A percentile compares a stretch with the other conserved stretches of the same genome.
Evolutionary conservation across 2,329 filamentous ascomycete species (phyloP).

Genomic region (Neoarthrinium moseri): DNA sequence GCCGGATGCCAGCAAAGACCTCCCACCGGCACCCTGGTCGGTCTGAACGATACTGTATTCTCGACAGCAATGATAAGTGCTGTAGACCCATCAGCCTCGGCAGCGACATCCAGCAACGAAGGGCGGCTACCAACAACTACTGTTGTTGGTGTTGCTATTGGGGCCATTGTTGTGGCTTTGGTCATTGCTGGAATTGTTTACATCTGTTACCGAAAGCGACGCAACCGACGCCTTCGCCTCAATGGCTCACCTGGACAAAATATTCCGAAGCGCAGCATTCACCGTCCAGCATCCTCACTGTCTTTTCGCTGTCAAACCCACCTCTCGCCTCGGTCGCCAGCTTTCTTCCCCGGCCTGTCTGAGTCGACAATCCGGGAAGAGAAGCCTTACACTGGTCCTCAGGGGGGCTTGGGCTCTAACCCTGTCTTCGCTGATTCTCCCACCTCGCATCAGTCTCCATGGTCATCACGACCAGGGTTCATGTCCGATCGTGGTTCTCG

Average conservation of each 20-base stretch:
- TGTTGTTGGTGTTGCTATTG: slow-evolving; percentile 44
- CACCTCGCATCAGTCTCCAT: slow-evolving; percentile 10
- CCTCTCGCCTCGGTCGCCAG: slow-evolving; percentile 36
- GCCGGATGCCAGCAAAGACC: slow-evolving; percentile 51
- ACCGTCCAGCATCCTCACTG: slow-evolving; percentile 42
- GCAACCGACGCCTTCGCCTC: slow-evolving; percentile 32
- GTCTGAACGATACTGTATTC: slow-evolving; percentile 46
- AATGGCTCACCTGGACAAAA: slow-evolving; percentile 15
- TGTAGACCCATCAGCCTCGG: slow-evolving; percentile 28
- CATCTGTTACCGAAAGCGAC: slow-evolving; percentile 45
- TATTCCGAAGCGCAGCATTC: slow-evolving; percentile 23
- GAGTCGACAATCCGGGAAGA: slow-evolving; percentile 26
- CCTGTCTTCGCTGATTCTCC: slow-evolving; percentile 16
- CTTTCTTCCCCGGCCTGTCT: slow-evolving; percentile 28
- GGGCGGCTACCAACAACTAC: slow-evolving; percentile 33
- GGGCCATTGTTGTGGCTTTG: slow-evolving; percentile 34
- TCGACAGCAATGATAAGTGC: slow-evolving; percentile 31
- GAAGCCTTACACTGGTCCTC: slow-evolving; percentile 16
- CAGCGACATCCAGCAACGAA: slow-evolving; percentile 10
- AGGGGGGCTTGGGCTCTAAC: slow-evolving; percentile 19
- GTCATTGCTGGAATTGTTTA: slow-evolving; percentile 37
- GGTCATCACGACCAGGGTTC: slow-evolving; percentile 3
- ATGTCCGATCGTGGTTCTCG: slow-evolving; percentile 11
- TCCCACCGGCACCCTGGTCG: slow-evolving; percentile 30
- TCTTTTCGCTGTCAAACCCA: slow-evolving; percentile 52